phyloP scores from a whole-genome alignment of 352 stramenopile species.

The Phytophthora crassamura region DNA sequence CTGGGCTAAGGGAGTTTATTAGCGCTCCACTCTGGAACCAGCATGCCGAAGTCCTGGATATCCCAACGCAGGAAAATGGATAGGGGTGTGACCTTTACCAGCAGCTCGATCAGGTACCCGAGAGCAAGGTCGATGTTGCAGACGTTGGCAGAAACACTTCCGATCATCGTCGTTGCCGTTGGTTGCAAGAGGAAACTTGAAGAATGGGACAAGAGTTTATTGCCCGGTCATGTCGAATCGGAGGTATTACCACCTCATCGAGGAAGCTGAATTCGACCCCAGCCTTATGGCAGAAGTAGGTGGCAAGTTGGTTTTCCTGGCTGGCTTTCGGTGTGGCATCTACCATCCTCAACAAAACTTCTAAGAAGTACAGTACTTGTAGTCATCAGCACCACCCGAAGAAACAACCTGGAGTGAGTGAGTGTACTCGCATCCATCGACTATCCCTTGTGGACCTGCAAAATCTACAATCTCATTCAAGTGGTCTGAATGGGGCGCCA shows the following conservation, averaged over 20 bases:
- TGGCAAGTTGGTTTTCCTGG: neutral
- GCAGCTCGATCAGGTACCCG: constrained; percentile 7
- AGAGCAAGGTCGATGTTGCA: constrained; percentile 16
- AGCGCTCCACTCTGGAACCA: constrained; percentile 25
- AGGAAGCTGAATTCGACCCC: no score
- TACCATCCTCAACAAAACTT: no score
- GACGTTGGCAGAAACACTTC: neutral
- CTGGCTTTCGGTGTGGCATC: no score
- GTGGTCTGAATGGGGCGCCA: neutral
- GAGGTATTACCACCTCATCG: no score
- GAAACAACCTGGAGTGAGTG: no score
- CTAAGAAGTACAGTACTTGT: no score
- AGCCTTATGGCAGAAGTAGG: neutral
- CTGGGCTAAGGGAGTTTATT: neutral
- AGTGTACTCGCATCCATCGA: no score
- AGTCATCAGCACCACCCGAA: no score
- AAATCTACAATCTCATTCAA: no score
- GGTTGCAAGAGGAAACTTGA: neutral
- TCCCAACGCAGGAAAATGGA: constrained; percentile 16
- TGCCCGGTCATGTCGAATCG: neutral
- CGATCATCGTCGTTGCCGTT: neutral
- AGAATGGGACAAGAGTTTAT: neutral
- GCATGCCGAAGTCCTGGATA: constrained; percentile 17
- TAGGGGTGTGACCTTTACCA: constrained; percentile 7
- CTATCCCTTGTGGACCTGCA: no score